These are phyloP conservation scores for Pleurotus pulmonarius DNA, from an alignment of 768 basidiomycete genomes.

Conservation along the genomic window DNA sequence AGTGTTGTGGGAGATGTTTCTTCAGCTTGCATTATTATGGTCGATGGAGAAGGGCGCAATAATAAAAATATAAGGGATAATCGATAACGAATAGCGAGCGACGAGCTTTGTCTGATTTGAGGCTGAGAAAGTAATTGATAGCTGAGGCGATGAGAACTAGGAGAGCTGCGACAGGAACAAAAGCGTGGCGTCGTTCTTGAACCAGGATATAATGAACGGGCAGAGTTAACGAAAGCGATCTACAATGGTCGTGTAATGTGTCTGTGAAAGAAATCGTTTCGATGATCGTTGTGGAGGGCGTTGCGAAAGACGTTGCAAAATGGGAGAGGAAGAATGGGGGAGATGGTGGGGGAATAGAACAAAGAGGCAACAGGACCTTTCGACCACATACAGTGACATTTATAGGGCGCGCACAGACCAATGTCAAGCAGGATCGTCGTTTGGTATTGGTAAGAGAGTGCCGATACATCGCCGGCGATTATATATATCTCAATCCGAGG, in stretches of 20 bases:
- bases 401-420: conserved; percentile 6
- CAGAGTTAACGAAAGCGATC: background rate
- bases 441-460: conserved; percentile 1
- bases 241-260: background rate
- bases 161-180: background rate
- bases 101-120: background rate
- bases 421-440: conserved; percentile 6
- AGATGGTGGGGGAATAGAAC: conserved; percentile 5
- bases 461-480: background rate
- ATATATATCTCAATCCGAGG: background rate
- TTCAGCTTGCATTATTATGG: background rate
- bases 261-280: background rate
- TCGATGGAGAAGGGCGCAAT: background rate
- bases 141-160: background rate
- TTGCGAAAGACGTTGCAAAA: background rate
- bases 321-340: background rate
- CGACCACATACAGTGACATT: conserved; percentile 1
- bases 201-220: background rate
- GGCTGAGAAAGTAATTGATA: background rate
- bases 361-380: background rate
- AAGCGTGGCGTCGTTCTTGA: conserved; percentile 1
- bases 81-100: background rate
- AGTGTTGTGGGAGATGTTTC: background rate
- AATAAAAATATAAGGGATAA: background rate
- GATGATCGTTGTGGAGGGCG: background rate